Conservation (phyloP, 345 rosid genomes). For the Salix viminalis region DNA sequence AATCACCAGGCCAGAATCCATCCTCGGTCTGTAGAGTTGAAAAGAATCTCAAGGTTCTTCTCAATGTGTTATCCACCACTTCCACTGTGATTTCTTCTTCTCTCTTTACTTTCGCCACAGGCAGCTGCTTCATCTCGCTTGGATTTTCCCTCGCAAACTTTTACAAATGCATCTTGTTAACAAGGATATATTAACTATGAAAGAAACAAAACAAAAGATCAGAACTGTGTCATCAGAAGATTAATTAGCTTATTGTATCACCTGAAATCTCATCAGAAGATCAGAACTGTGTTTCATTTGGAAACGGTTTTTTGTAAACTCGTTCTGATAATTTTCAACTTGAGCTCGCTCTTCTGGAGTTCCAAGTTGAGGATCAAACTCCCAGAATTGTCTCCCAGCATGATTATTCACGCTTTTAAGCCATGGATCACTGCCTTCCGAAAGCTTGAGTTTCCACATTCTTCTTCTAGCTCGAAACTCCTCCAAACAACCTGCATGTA, state of each 20-base stretch:
- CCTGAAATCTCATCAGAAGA: conserved; percentile 53
- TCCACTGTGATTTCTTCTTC: conserved; percentile 30
- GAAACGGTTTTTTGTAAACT: conserved; percentile 36
- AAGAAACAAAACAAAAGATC: too few relatives aligned
- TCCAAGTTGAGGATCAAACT: conserved; percentile 40
- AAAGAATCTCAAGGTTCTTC: conserved; percentile 46
- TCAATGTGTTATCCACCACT: conserved; percentile 29
- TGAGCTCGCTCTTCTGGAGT: conserved; percentile 21
- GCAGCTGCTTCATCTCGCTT: not conserved
- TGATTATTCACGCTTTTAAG: conserved; percentile 30
- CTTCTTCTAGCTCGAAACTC: not conserved
- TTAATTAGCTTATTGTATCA: not conserved
- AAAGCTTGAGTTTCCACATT: conserved; percentile 63
- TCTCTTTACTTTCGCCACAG: conserved; percentile 1
- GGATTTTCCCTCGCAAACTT: conserved; percentile 39
- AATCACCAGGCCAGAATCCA: conserved; percentile 83
- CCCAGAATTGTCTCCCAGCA: conserved; percentile 56
- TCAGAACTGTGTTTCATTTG: conserved; percentile 48
- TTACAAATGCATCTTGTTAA: not conserved
- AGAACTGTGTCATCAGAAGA: too few relatives aligned
- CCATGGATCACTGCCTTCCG: conserved; percentile 33
- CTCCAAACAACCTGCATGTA: not conserved
- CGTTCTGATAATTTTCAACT: conserved; percentile 24
- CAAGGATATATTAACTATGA: too few relatives aligned
- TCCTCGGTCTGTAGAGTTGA: conserved; percentile 51